A percentile compares a stretch with the other conserved stretches of the same genome.
Conservation (phyloP, 805 yeast species). For the Teunomyces funiuensis region DNA sequence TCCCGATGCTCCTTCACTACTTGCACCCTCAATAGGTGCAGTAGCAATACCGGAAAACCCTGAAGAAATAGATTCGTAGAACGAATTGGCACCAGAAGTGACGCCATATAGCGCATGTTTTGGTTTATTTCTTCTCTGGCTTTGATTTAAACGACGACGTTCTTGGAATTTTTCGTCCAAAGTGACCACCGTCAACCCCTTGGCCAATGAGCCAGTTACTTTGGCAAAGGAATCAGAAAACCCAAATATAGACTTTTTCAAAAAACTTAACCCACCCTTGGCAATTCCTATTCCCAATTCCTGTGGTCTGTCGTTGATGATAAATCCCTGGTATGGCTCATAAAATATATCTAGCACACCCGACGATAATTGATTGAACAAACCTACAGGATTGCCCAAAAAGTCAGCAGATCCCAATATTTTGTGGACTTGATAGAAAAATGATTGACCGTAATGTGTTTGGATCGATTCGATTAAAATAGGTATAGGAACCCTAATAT, state of each 20-base stretch:
- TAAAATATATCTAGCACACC: slow-evolving; percentile 96
- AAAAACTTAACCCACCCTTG: slow-evolving; percentile 90
- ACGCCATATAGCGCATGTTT: slow-evolving; percentile 84
- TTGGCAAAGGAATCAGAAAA: slow-evolving; percentile 90
- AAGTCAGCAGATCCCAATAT: slow-evolving; percentile 95
- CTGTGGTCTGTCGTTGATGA: slow-evolving; percentile 92
- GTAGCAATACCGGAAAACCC: slow-evolving; percentile 89
- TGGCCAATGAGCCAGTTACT: slow-evolving; percentile 90
- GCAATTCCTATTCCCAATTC: slow-evolving; percentile 95
- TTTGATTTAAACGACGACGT: slow-evolving; percentile 68
- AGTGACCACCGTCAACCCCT: slow-evolving; percentile 88
- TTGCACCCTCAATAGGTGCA: slow-evolving; percentile 89
- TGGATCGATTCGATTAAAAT: slow-evolving; percentile 65
- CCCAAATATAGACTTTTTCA: slow-evolving; percentile 93
- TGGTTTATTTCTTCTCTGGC: slow-evolving; percentile 75
- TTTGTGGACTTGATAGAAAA: slow-evolving; percentile 87
- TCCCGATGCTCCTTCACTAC: slow-evolving; percentile 86
- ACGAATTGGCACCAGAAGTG: slow-evolving; percentile 82
- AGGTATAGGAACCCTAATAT: slow-evolving; percentile 82
- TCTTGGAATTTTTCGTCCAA: slow-evolving; percentile 85
- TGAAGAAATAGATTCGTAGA: slow-evolving; percentile 81
- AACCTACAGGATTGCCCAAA: slow-evolving; percentile 95
- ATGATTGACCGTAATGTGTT: slow-evolving; percentile 89
- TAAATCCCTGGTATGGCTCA: slow-evolving; percentile 95
- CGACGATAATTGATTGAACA: slow-evolving; percentile 87